Percentiles rank a stretch among this genome's conserved stretches.
Conservation (phyloP, 179 eudicot genomes). For the Corrigiola litoralis region DNA sequence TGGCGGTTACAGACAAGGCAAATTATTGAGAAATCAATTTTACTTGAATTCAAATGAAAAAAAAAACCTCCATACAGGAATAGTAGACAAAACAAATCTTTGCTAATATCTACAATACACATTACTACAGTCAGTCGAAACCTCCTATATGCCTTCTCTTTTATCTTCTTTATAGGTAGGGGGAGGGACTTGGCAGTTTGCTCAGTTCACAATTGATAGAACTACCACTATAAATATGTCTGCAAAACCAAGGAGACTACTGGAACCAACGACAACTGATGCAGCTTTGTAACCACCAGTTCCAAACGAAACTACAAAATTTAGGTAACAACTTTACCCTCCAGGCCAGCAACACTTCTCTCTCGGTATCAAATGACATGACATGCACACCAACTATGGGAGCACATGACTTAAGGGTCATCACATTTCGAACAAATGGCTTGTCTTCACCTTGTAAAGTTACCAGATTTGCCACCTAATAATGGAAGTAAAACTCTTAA, state of each 20-base stretch:
- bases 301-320: not conserved
- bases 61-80: not conserved
- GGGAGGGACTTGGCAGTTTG: not conserved
- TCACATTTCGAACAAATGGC: conserved; percentile 89
- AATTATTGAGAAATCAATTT: not conserved
- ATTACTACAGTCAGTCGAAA: too few relatives aligned
- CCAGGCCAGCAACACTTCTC: conserved; percentile 89
- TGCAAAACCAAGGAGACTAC: not conserved
- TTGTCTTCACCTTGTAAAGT: conserved; percentile 89
- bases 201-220: not conserved
- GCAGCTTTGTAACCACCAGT: not conserved
- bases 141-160: too few relatives aligned
- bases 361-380: conserved; percentile 91
- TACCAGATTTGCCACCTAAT: conserved; percentile 84
- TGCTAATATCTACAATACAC: too few relatives aligned
- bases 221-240: not conserved
- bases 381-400: conserved; percentile 97
- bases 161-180: too few relatives aligned
- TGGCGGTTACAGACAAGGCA: not conserved
- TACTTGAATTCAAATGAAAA: not conserved
- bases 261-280: not conserved
- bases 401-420: conserved; percentile 96
- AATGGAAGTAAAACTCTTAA: not conserved
- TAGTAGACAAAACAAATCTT: too few relatives aligned
- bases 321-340: conserved; percentile 51